Evolutionary conservation across 257 asterid species (phyloP), one percentile per base, ranked within the genome.

Genomic region (Lithospermum erythrorhizon): DNA sequence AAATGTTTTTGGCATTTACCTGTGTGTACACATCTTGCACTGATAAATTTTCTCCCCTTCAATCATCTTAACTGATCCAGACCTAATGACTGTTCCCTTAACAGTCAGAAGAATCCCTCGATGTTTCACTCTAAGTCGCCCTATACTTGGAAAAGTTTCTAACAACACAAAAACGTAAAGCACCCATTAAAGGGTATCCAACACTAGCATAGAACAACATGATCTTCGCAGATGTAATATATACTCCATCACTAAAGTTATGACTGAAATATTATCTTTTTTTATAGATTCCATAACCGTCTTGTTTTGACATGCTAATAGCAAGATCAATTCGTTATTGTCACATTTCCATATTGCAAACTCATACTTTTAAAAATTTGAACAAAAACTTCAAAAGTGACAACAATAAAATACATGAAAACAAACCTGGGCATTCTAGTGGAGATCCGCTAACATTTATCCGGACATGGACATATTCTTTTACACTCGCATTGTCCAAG

Each of bases 101-200:
- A 91, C 83, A 62, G 98, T 84, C 69, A 91, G 94, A 77, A 93
- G 97, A 61, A 86, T 82, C 65, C 95, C 90, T 1, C 83, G 89
- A 76, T 93, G 98, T 81, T 83, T 93, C 77, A 84, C 95, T 72
- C 97, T 80, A 74, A 93, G 76, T 13, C 86, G 86, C 53, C 97
- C 95, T 75, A 89, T 93, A 71, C 95, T 86, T 16, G 98, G 98
- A 84, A 86, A 93, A 55, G 97, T 84, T 81, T 88, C 98, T 93
- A 61, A 41, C 49, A 1, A 41, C 49, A 41, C 4, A 13, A 14
- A 41, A 41, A 41, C 49, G 14, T 11, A 59, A 45, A 41, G 14
- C 59, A 55, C 15, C 14, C 54, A 22, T 7, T 19, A 41, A 62
- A 25, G 54, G 30, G 22, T 61, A 37, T 37, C 41, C 21, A 60